A percentile compares a stretch with the other conserved stretches of the same genome.
phyloP scores from a whole-genome alignment of 805 yeast genomes.

The Naumovozyma castellii region DNA sequence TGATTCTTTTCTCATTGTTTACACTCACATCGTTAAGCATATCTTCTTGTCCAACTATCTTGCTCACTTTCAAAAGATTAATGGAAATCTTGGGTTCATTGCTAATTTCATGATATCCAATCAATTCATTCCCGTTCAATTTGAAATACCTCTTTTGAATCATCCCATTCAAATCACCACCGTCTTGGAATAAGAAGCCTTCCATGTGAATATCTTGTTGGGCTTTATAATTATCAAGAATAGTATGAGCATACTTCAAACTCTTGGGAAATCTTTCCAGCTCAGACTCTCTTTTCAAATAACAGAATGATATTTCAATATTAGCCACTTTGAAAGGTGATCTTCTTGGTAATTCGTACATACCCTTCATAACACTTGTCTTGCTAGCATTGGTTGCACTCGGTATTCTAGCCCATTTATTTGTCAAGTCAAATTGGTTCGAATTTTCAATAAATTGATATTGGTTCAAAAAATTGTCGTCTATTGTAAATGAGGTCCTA shows the following conservation, averaged over 20 bases:
- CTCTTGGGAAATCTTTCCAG: conserved; percentile 63
- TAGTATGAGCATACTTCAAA: conserved; percentile 42
- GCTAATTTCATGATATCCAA: conserved; percentile 66
- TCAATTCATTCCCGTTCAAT: conserved; percentile 56
- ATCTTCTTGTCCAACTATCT: conserved; percentile 29
- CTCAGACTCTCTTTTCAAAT: conserved; percentile 50
- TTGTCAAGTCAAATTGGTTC: conserved; percentile 29
- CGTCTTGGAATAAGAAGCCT: conserved; percentile 78
- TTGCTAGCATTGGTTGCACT: not conserved
- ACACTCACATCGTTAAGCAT: conserved; percentile 3
- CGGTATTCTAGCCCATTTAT: conserved; percentile 59
- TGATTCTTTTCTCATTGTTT: conserved; percentile 9
- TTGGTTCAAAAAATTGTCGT: conserved; percentile 11
- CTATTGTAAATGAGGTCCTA: conserved; percentile 49
- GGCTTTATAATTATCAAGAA: conserved; percentile 32
- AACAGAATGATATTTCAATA: conserved; percentile 59
- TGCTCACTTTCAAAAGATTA: conserved; percentile 58
- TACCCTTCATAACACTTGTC: not conserved
- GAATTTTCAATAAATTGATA: conserved; percentile 7
- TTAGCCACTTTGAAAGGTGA: conserved; percentile 57
- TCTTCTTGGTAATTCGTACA: conserved; percentile 19
- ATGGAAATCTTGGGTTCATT: conserved; percentile 64
- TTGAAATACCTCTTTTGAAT: conserved; percentile 59
- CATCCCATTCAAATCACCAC: conserved; percentile 77
- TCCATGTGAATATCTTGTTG: conserved; percentile 35